Percentiles rank a stretch among this genome's conserved stretches.
phyloP scores from a whole-genome alignment of 495 filamentous ascomycete species.

The Tetracladium setigerum region DNA sequence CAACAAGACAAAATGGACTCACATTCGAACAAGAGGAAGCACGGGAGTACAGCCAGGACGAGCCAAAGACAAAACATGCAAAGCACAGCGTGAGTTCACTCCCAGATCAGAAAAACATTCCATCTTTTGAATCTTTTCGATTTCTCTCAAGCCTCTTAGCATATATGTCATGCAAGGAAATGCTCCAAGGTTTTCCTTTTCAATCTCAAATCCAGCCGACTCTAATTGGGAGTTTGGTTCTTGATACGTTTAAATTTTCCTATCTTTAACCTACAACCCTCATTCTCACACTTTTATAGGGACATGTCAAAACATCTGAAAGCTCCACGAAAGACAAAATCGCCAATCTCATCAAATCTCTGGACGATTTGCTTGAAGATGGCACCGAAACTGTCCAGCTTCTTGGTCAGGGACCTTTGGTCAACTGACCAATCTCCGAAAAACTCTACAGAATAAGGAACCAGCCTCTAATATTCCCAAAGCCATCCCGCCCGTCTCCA shows the following conservation, averaged over 20 bases:
- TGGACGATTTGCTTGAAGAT: constrained; percentile 13
- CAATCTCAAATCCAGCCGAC: no score
- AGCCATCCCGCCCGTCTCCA: constrained; percentile 6
- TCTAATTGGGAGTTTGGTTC: no score
- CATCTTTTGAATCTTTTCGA: no score
- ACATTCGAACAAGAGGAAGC: constrained; percentile 14
- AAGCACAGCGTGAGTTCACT: constrained; percentile 7
- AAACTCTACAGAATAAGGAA: not conserved
- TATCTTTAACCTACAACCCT: not conserved
- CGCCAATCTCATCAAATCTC: constrained; percentile 9
- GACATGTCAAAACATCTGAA: not conserved
- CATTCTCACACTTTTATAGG: not conserved
- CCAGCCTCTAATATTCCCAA: constrained; percentile 5
- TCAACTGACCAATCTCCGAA: constrained; percentile 7
- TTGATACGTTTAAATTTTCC: not conserved
- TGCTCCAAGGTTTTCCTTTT: no score
- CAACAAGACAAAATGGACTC: not conserved
- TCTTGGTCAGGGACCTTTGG: constrained; percentile 7
- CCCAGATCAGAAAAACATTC: not conserved
- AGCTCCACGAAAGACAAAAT: constrained; percentile 4
- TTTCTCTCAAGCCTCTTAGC: no score
- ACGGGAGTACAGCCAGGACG: not conserved
- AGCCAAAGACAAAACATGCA: constrained; percentile 6
- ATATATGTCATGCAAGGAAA: no score
- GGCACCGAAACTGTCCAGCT: constrained; percentile 7